phyloP scores from a whole-genome alignment of 1,284 basidiomycete genomes.

The Phaffia rhodozyma region DNA sequence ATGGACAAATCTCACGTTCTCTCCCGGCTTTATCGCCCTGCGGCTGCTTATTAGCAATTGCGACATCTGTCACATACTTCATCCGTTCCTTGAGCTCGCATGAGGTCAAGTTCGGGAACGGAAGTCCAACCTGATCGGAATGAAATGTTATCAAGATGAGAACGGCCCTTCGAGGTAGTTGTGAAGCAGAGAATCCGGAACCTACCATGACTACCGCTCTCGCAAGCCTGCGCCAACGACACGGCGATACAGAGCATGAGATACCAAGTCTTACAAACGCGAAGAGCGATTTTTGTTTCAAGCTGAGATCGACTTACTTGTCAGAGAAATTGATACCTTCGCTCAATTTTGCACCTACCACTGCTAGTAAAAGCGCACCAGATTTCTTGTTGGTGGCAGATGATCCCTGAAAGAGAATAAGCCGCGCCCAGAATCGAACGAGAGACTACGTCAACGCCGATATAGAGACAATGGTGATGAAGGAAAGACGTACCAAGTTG shows the following conservation, averaged over 20 bases:
- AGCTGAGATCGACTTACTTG: slow-evolving; percentile 21
- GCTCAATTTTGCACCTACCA: slow-evolving; percentile 91
- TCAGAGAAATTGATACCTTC: slow-evolving; percentile 92
- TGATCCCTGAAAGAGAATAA: neutral
- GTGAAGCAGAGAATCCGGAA: neutral
- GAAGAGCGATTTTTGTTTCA: neutral
- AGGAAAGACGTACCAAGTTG: slow-evolving; percentile 20
- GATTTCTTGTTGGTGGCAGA: slow-evolving; percentile 32
- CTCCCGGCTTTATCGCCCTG: slow-evolving; percentile 12
- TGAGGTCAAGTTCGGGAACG: slow-evolving; percentile 85
- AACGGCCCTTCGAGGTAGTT: neutral
- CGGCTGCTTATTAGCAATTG: slow-evolving; percentile 18
- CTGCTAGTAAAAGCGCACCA: slow-evolving; percentile 74
- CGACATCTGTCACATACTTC: slow-evolving; percentile 51
- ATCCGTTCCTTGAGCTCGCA: slow-evolving; percentile 83
- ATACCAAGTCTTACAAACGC: neutral
- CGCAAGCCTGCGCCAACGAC: slow-evolving; percentile 48
- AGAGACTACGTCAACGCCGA: too few relatives aligned
- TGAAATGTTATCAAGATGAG: too few relatives aligned
- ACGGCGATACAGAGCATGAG: neutral
- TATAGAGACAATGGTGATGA: too few relatives aligned
- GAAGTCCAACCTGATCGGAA: slow-evolving; percentile 51
- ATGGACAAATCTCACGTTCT: slow-evolving; percentile 13
- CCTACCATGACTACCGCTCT: slow-evolving; percentile 65
- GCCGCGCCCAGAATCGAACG: neutral